These are phyloP conservation scores for Stephania cephalantha DNA, from an alignment of 164 flowering plant species.

Conservation along the genomic window DNA sequence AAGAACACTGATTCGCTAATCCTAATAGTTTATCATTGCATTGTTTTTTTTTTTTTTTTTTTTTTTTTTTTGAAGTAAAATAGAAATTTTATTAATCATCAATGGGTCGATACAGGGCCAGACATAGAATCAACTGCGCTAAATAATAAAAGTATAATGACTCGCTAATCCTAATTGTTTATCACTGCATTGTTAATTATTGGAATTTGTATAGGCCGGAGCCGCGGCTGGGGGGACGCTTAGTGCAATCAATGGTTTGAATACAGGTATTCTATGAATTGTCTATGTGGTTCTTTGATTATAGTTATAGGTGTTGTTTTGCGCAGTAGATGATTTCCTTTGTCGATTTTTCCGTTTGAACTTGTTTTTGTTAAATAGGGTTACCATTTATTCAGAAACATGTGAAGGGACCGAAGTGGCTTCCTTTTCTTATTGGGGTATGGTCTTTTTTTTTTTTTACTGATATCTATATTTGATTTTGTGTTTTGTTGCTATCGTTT, in stretches of 20 bases:
- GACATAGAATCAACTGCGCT: no score
- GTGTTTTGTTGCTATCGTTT: no score
- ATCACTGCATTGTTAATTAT: not conserved
- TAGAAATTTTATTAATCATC: no score
- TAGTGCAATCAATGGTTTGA: conserved; percentile 70
- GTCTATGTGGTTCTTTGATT: not conserved
- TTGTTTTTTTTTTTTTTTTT: no score
- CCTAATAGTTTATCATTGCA: not conserved
- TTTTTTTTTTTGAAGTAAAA: no score
- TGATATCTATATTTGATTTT: not conserved
- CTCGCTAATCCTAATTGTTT: not conserved
- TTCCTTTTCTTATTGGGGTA: conserved; percentile 85
- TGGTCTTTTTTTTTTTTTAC: not conserved
- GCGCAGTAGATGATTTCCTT: not conserved
- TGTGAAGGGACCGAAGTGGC: conserved; percentile 81
- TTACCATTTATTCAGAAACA: conserved; percentile 65
- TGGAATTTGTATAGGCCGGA: conserved; percentile 46
- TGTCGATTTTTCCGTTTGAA: not conserved
- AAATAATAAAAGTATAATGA: no score
- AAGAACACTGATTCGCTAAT: no score
- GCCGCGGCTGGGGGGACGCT: conserved; percentile 76
- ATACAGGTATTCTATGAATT: conserved; percentile 45
- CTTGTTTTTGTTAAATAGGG: conserved; percentile 36
- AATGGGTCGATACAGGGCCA: no score
- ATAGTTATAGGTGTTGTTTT: not conserved